Evolutionary conservation across 106 monocot species (phyloP).

Genomic region (Apostasia shenzhenica): DNA sequence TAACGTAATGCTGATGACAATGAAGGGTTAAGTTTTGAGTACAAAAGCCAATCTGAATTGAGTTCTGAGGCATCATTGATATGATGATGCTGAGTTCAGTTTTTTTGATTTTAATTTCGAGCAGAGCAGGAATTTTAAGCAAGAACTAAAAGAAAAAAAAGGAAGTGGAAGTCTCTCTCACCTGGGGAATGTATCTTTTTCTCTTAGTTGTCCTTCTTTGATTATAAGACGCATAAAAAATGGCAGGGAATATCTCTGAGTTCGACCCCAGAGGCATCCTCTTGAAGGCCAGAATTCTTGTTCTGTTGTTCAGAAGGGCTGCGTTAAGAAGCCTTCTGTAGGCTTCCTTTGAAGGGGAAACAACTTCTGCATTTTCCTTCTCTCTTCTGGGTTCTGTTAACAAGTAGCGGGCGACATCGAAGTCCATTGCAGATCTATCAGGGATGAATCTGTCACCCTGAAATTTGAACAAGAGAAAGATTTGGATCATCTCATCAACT

Average conservation of each 20-base stretch:
- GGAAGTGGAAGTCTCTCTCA: neutral
- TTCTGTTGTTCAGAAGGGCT: constrained; percentile 26
- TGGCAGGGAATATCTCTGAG: constrained; percentile 10
- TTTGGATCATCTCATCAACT: neutral
- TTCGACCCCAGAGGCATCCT: constrained; percentile 20
- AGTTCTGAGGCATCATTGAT: no score
- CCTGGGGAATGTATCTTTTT: constrained; percentile 53
- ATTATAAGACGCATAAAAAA: constrained; percentile 14
- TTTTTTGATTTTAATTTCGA: no score
- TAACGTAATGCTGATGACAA: no score
- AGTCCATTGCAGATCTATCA: constrained; percentile 23
- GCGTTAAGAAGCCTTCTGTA: constrained; percentile 41
- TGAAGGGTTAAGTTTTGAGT: no score
- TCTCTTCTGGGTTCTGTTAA: constrained; percentile 17
- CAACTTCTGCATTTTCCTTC: constrained; percentile 17
- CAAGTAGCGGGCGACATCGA: constrained; percentile 22
- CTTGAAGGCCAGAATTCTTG: constrained; percentile 45
- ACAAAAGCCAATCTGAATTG: no score
- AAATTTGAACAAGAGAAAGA: neutral
- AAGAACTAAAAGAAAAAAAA: neutral
- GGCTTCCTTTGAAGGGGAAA: constrained; percentile 50
- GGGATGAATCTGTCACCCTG: constrained; percentile 32
- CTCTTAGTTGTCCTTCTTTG: constrained; percentile 25
- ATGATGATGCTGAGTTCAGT: no score
- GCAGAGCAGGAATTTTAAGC: neutral